These are phyloP conservation scores for Leccinum subfulvum DNA, from an alignment of 1,284 basidiomycete species.

Conservation along the genomic window DNA sequence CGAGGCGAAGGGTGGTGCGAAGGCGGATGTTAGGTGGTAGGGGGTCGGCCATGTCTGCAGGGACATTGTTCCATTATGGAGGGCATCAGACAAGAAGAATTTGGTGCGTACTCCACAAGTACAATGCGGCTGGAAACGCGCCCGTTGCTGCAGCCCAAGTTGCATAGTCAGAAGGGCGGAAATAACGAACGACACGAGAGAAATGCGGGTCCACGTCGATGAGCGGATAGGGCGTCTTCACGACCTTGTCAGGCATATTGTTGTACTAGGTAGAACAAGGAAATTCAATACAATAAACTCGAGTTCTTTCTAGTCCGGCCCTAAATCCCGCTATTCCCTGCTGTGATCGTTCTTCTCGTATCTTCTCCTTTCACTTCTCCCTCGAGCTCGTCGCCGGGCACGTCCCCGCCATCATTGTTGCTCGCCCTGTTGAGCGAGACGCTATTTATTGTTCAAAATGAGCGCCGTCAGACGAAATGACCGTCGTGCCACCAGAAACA, in stretches of 20 bases:
- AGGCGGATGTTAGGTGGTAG: constrained; percentile 34
- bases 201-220: constrained; percentile 94
- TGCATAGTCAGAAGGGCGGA: constrained; percentile 87
- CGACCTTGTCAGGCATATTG: constrained; percentile 70
- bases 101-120: constrained; percentile 63
- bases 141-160: constrained; percentile 81
- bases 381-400: constrained; percentile 12
- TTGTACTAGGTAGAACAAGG: constrained; percentile 9
- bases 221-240: constrained; percentile 75
- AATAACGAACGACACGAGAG: constrained; percentile 83
- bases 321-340: constrained; percentile 28
- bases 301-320: constrained; percentile 27
- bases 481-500: constrained; percentile 40
- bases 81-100: constrained; percentile 3
- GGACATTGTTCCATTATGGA: constrained; percentile 15
- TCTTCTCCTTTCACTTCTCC: constrained; percentile 18
- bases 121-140: constrained; percentile 75
- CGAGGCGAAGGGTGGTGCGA: constrained; percentile 33
- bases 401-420: neutral
- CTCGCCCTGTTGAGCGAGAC: constrained; percentile 10
- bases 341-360: constrained; percentile 16
- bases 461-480: constrained; percentile 50
- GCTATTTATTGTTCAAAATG: constrained; percentile 36
- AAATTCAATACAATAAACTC: neutral
- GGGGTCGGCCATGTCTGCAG: constrained; percentile 47